Conservation (phyloP, 768 basidiomycete species). For the Floccularia luteovirens region DNA sequence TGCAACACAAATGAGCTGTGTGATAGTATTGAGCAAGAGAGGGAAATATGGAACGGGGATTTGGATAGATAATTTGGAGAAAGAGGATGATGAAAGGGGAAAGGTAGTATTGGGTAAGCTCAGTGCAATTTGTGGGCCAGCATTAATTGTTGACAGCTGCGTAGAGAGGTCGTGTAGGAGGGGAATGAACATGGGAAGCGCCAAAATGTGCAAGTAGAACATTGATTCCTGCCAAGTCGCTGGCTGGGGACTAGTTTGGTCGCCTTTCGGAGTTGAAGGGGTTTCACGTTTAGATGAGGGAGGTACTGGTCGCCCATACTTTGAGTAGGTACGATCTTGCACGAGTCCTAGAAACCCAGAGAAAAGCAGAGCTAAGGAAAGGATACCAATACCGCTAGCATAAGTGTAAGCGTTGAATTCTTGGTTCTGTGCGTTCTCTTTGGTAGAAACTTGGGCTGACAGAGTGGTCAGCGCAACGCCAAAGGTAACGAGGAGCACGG, state of each 20-base stretch:
- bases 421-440: constrained; percentile 8
- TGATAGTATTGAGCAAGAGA: constrained; percentile 70
- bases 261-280: background rate
- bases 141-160: constrained; percentile 36
- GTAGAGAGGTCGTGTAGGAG: constrained; percentile 41
- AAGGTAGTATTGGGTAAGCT: constrained; percentile 14
- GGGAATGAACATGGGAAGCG: constrained; percentile 69
- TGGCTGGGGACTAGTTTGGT: background rate
- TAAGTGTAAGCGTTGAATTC: constrained; percentile 31
- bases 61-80: constrained; percentile 11
- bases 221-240: constrained; percentile 76
- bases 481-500: constrained; percentile 73
- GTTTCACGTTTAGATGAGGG: constrained; percentile 2
- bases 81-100: constrained; percentile 12
- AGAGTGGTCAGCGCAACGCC: constrained; percentile 80
- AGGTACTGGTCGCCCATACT: constrained; percentile 20
- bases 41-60: constrained; percentile 55
- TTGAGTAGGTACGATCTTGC: constrained; percentile 76
- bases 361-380: constrained; percentile 71
- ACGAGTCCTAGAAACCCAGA: constrained; percentile 76
- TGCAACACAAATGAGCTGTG: constrained; percentile 78
- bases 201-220: constrained; percentile 85
- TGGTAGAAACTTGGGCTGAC: constrained; percentile 41
- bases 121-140: constrained; percentile 25
- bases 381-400: constrained; percentile 62